Base-by-base conservation (phyloP, 208 protist genomes). In the Acanthamoeba triangularis region DNA sequence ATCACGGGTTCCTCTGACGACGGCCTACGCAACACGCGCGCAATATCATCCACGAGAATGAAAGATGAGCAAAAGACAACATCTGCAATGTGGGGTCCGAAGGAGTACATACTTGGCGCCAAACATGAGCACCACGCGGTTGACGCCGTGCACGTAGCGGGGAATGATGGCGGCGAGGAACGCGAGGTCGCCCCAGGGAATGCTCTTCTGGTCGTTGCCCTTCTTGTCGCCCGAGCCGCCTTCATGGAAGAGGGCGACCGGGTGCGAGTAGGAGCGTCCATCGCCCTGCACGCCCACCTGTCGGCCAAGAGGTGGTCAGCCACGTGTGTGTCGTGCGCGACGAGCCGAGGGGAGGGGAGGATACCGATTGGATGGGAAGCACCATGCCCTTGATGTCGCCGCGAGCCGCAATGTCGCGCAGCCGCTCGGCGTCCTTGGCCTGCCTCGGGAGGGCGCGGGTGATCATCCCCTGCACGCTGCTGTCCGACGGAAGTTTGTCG, bases 281-380 rank as follows among this genome's bases (percentile, higher is more conserved):
- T 99, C 99, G 72, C 99, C 99, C 96, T 99, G 99, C 18, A 99
- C 99, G 56, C 99, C 99, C 7, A 99, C 99, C 1, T 99, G 99
- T 59, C 97, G 98, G 44, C 99, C 96, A 23, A 99, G 99, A 28
- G 99, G 97, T 52, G 99, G 97, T 37, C 96, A 88, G 0, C 78
- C 16, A 65, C 49, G 44, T 20, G 33, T 11, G 35, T 80, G 13
- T 20, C 10, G 33, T 80, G 35, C 37, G n/a, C 30, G n/a, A 33
- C 30, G 30, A 30, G n/a, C 65, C 30, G 65, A 33, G n/a, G 65
- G 30, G 1, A 41, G 23, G 47, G 54, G 1, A 41, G 23, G 47
- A 11, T 63, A 88, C 78, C 10, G 54, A 88, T 63, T 54, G 44
- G 49, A 63, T 88, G 30, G 54, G 54, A 8, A 61, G 49, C 23